phyloP scores from a whole-genome alignment of 2,329 filamentous ascomycete species.

The Colletotrichum truncatum region DNA sequence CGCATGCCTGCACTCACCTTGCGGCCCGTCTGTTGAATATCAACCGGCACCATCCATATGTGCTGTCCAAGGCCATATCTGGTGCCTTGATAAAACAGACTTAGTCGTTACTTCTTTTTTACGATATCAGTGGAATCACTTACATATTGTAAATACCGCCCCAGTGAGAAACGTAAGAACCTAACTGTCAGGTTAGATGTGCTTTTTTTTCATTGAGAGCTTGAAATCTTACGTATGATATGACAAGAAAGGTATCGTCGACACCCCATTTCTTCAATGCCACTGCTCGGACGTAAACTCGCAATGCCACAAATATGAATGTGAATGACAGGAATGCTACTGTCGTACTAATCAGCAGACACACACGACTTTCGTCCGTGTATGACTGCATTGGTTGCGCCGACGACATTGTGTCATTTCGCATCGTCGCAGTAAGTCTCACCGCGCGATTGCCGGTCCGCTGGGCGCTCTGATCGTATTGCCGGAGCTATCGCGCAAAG shows the following conservation, averaged over 20 bases:
- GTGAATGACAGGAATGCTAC: not conserved
- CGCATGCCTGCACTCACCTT: too few species aligned
- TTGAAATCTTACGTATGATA: not conserved
- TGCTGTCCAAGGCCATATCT: conserved; percentile 34
- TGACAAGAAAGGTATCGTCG: conserved; percentile 33
- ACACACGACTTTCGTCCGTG: not conserved
- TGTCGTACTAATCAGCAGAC: not conserved
- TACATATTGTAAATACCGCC: too few species aligned
- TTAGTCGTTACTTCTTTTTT: not conserved
- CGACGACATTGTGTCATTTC: not conserved
- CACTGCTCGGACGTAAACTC: conserved; percentile 36
- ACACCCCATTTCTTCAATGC: conserved; percentile 36
- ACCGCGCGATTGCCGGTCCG: too few species aligned
- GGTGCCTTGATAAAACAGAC: not conserved
- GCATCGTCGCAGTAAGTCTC: not conserved
- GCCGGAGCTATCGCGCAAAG: too few species aligned
- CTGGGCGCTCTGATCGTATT: too few species aligned
- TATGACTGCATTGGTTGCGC: not conserved
- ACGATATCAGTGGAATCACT: not conserved
- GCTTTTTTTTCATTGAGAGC: too few species aligned
- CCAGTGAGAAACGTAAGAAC: too few species aligned
- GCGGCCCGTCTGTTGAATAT: not conserved
- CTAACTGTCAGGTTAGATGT: too few species aligned
- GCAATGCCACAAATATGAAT: not conserved
- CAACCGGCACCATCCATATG: not conserved